These are phyloP conservation scores for Danielia oregonensis DNA, from an alignment of 805 yeast species.

Conservation along the genomic window DNA sequence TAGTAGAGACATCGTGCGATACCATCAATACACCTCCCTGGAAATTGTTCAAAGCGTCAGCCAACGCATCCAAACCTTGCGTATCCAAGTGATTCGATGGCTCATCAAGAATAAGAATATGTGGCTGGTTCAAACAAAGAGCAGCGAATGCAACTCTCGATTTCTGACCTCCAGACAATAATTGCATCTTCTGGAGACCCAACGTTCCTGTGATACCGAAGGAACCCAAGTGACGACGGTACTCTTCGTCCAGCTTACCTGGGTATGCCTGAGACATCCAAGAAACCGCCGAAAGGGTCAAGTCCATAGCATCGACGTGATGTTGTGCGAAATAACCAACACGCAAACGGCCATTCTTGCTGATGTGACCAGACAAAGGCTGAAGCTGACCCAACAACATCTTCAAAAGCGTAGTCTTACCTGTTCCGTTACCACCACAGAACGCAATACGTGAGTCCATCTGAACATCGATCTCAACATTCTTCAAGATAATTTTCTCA, in stretches of 20 bases:
- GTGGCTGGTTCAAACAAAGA: slow-evolving; percentile 84
- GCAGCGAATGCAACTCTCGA: slow-evolving; percentile 98
- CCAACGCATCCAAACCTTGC: slow-evolving; percentile 92
- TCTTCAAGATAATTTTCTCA: slow-evolving; percentile 56
- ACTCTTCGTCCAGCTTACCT: slow-evolving; percentile 93
- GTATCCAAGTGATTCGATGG: slow-evolving; percentile 99
- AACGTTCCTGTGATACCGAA: slow-evolving; percentile 95
- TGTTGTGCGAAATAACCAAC: slow-evolving; percentile 98
- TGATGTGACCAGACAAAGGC: slow-evolving; percentile 76
- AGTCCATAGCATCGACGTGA: slow-evolving; percentile 97
- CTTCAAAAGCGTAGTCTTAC: slow-evolving; percentile 93
- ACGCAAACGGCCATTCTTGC: slow-evolving; percentile 80
- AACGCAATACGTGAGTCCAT: slow-evolving; percentile 93
- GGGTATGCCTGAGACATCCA: slow-evolving; percentile 92
- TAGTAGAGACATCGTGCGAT: slow-evolving; percentile 93
- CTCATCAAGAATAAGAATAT: slow-evolving; percentile 88
- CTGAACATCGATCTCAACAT: slow-evolving; percentile 87
- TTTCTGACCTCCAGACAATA: slow-evolving; percentile 96
- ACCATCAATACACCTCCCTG: slow-evolving; percentile 97
- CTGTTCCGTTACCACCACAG: slow-evolving; percentile 99
- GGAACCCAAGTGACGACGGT: slow-evolving; percentile 92
- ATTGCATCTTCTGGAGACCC: slow-evolving; percentile 85
- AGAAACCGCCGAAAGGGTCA: slow-evolving; percentile 77
- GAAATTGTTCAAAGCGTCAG: slow-evolving; percentile 82
- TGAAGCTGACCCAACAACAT: slow-evolving; percentile 71